These are phyloP conservation scores for Metrosideros polymorpha DNA, from an alignment of 441 rosid genomes.

Conservation along the genomic window DNA sequence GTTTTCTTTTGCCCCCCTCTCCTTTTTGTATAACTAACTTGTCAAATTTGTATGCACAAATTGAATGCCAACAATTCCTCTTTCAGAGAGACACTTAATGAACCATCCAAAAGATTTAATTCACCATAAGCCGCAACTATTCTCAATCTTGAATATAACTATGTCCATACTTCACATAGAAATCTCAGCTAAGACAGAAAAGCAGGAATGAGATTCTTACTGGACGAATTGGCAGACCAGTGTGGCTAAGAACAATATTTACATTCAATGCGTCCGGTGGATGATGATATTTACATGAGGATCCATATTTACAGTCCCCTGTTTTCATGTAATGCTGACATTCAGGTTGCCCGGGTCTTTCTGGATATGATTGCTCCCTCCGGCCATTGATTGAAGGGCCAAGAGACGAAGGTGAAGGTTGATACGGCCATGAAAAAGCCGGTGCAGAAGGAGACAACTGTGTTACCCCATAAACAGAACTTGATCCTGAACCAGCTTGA, in stretches of 20 bases:
- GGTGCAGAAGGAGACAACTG: conserved; percentile 68
- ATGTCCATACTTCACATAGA: neutral
- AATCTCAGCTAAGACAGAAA: neutral
- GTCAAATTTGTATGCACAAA: neutral
- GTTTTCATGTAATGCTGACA: conserved; percentile 87
- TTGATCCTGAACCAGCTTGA: conserved; percentile 52
- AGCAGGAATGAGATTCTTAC: conserved; percentile 33
- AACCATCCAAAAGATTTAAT: neutral
- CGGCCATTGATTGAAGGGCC: conserved; percentile 44
- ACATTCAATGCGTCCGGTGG: conserved; percentile 58
- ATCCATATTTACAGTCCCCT: conserved; percentile 88
- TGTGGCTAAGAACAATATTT: conserved; percentile 45
- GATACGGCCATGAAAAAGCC: conserved; percentile 60
- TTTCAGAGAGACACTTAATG: neutral
- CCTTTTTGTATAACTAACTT: neutral
- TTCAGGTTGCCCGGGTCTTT: conserved; percentile 86
- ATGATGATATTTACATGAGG: conserved; percentile 88
- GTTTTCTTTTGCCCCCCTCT: neutral
- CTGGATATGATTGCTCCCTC: conserved; percentile 62
- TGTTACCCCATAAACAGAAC: conserved; percentile 54
- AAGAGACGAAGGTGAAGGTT: conserved; percentile 24
- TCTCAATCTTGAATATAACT: neutral
- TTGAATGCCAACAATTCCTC: neutral
- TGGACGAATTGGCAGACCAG: conserved; percentile 85
- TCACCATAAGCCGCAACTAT: neutral